phyloP scores from a whole-genome alignment of 208 protist genomes.

The Crithidia brevicula region DNA sequence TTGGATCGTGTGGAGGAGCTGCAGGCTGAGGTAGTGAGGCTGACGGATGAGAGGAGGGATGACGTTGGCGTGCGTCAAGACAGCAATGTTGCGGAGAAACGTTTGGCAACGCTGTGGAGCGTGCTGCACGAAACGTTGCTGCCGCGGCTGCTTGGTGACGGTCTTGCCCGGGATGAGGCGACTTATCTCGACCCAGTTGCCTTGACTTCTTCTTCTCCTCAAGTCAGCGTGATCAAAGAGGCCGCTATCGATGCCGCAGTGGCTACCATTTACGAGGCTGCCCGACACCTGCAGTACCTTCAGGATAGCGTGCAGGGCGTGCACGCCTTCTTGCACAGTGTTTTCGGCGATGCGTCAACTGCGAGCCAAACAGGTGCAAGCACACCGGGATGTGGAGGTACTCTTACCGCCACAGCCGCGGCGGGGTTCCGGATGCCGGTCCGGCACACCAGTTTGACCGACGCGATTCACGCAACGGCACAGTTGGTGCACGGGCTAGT shows the following conservation, averaged over 20 bases:
- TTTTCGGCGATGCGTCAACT: slow-evolving; percentile 15
- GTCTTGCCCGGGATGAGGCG: not conserved
- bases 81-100: not conserved
- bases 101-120: slow-evolving; percentile 7
- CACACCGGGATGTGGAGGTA: not conserved
- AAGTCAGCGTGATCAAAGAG: not conserved
- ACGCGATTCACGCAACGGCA: slow-evolving; percentile 5
- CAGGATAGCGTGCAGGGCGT: slow-evolving; percentile 5
- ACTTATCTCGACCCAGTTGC: not conserved
- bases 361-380: not conserved
- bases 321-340: not conserved
- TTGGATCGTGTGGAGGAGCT: not conserved
- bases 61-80: too few species aligned
- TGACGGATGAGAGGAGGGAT: not conserved
- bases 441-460: not conserved
- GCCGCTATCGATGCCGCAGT: slow-evolving; percentile 8
- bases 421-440: not conserved
- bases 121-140: slow-evolving; percentile 8
- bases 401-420: not conserved
- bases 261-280: slow-evolving; percentile 1
- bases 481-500: slow-evolving; percentile 13
- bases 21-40: not conserved
- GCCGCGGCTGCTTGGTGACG: slow-evolving; percentile 12
- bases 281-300: not conserved
- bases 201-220: not conserved